Conservation (phyloP, 108 stramenopile genomes). For the Licmophora abbreviata region DNA sequence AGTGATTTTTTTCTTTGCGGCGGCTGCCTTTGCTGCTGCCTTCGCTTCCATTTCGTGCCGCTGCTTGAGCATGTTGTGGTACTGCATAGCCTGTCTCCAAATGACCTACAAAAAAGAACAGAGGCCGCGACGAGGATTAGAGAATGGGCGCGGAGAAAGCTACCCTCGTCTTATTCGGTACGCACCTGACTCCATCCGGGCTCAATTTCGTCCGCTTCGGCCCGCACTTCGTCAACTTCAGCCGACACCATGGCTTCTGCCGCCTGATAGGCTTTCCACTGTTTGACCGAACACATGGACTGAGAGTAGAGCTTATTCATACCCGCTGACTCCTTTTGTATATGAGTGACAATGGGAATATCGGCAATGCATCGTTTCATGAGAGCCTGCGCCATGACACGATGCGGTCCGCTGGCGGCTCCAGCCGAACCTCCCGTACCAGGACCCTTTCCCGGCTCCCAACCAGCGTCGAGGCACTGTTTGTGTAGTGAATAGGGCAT, state of each 20-base stretch:
- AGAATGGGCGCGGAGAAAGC: background rate
- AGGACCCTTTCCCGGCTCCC: slow-evolving; percentile 53
- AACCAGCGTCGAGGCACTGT: slow-evolving; percentile 63
- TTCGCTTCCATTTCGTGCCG: slow-evolving; percentile 67
- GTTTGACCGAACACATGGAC: slow-evolving; percentile 86
- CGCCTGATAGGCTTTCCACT: slow-evolving; percentile 82
- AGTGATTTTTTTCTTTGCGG: slow-evolving; percentile 31
- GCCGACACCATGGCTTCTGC: slow-evolving; percentile 77
- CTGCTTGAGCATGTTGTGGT: slow-evolving; percentile 83
- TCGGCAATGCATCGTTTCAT: slow-evolving; percentile 91
- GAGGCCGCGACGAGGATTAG: too few relatives aligned
- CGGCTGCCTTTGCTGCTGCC: slow-evolving; percentile 40
- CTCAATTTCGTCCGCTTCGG: slow-evolving; percentile 87
- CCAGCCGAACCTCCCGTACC: slow-evolving; percentile 1
- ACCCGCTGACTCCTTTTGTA: slow-evolving; percentile 85
- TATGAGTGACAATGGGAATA: slow-evolving; percentile 84
- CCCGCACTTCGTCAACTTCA: slow-evolving; percentile 87
- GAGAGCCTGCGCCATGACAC: slow-evolving; percentile 75
- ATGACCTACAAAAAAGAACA: slow-evolving; percentile 39
- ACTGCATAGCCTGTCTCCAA: slow-evolving; percentile 92
- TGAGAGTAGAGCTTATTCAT: slow-evolving; percentile 88
- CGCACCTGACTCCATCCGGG: slow-evolving; percentile 82
- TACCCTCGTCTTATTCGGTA: too few relatives aligned
- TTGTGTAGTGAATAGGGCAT: too few relatives aligned
- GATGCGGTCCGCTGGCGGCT: slow-evolving; percentile 35